Percentiles rank a stretch among this genome's conserved stretches.
Conservation (phyloP, 768 basidiomycete genomes). For the Boletus reticulatus region DNA sequence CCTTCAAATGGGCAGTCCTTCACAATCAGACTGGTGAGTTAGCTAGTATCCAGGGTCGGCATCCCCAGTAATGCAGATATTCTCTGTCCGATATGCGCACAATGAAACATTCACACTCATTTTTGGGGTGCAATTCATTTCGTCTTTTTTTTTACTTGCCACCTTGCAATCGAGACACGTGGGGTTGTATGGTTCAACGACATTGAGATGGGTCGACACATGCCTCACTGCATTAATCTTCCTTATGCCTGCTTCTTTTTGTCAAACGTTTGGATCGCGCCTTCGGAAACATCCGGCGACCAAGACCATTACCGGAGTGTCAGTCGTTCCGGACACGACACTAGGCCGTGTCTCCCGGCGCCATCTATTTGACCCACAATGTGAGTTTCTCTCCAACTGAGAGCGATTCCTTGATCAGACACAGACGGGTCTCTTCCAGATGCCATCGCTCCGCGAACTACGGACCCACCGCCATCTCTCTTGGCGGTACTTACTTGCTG, state of each 20-base stretch:
- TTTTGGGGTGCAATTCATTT: conserved; percentile 68
- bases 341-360: conserved; percentile 62
- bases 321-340: no score
- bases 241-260: conserved; percentile 56
- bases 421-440: conserved; percentile 51
- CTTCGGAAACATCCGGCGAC: no score
- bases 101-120: conserved; percentile 91
- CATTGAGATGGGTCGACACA: conserved; percentile 51
- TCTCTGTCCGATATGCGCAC: conserved; percentile 12
- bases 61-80: background rate
- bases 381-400: conserved; percentile 37
- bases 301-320: no score
- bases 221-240: conserved; percentile 64
- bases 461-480: conserved; percentile 5
- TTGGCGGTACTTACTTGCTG: conserved; percentile 59
- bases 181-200: conserved; percentile 48
- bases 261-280: no score
- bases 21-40: conserved; percentile 74
- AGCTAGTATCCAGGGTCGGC: background rate
- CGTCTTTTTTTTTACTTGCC: conserved; percentile 47
- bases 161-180: conserved; percentile 55
- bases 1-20: conserved; percentile 45
- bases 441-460: background rate
- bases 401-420: background rate
- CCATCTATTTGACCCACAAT: conserved; percentile 63